A percentile compares a stretch with the other conserved stretches of the same genome.
Conservation (phyloP, 2,329 filamentous ascomycete genomes). For the Cladosporium halotolerans region DNA sequence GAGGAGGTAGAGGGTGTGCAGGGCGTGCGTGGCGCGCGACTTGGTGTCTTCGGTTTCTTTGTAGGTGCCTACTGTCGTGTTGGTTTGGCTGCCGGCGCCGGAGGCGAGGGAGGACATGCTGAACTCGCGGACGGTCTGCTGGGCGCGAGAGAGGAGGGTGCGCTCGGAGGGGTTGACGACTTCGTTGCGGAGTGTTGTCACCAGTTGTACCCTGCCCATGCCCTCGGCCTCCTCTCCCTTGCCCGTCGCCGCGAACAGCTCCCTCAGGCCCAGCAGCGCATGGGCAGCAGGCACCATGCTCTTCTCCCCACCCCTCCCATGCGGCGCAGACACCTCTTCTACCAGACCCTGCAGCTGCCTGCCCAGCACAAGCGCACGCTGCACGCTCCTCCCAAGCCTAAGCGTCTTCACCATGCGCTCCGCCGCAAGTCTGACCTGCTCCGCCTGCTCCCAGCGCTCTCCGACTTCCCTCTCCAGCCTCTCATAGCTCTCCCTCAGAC, state of each 20-base stretch:
- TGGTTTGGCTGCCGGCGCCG: conserved; percentile 35
- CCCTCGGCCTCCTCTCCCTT: conserved; percentile 70
- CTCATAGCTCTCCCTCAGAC: conserved; percentile 76
- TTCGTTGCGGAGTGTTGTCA: conserved; percentile 63
- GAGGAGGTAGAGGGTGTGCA: conserved; percentile 72
- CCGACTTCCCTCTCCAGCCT: conserved; percentile 82
- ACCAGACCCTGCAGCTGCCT: conserved; percentile 84
- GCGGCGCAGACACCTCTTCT: conserved; percentile 53
- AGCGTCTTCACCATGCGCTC: conserved; percentile 75
- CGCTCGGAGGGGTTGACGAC: conserved; percentile 68
- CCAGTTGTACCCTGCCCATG: conserved; percentile 51
- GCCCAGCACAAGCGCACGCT: conserved; percentile 72
- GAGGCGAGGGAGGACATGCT: conserved; percentile 56
- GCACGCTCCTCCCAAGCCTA: conserved; percentile 67
- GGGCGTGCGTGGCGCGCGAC: conserved; percentile 64
- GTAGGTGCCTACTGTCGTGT: conserved; percentile 42
- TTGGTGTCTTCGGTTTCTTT: conserved; percentile 67
- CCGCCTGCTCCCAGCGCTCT: conserved; percentile 76
- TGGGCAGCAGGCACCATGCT: conserved; percentile 77
- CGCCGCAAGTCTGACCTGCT: conserved; percentile 71
- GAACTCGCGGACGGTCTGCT: conserved; percentile 79
- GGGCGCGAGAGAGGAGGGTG: conserved; percentile 64
- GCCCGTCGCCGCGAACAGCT: conserved; percentile 61
- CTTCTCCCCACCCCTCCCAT: conserved; percentile 38
- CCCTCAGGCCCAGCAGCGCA: conserved; percentile 68